Evolutionary conservation across 1,284 basidiomycete species (phyloP).

Genomic region (Cutaneotrichosporon mucoides): DNA sequence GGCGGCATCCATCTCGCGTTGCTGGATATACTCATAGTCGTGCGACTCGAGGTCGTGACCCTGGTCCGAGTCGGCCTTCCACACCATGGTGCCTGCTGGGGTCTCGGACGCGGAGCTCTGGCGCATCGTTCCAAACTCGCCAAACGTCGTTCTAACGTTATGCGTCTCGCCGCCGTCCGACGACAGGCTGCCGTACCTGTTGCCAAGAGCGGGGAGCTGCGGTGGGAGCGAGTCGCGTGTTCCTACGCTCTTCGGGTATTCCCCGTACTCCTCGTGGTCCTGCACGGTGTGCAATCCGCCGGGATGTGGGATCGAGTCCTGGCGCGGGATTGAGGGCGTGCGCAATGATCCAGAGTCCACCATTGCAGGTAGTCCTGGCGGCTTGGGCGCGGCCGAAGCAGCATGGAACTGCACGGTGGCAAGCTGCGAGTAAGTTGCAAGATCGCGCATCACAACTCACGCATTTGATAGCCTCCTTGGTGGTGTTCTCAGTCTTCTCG

Average conservation of each 20-base stretch:
- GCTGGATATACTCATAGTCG: conserved; percentile 46
- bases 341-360: conserved; percentile 16
- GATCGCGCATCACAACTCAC: conserved; percentile 17
- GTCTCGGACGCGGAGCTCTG: neutral
- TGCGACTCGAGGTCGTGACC: neutral
- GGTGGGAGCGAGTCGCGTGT: neutral
- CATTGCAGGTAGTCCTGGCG: conserved; percentile 36
- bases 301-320: conserved; percentile 5
- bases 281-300: conserved; percentile 16
- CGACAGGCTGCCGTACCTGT: conserved; percentile 1
- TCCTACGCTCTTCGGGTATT: conserved; percentile 22
- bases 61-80: neutral
- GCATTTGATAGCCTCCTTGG: conserved; percentile 61
- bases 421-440: conserved; percentile 24
- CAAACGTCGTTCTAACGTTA: neutral
- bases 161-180: neutral
- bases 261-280: conserved; percentile 37
- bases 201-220: conserved; percentile 4
- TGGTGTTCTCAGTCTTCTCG: conserved; percentile 59
- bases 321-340: conserved; percentile 21
- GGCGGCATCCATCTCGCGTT: conserved; percentile 31
- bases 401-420: conserved; percentile 42
- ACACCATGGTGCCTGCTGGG: conserved; percentile 2
- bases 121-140: conserved; percentile 30
- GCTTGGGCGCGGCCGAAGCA: conserved; percentile 30